Conservation (phyloP, 2,329 filamentous ascomycete species). For the Fusarium illudens region DNA sequence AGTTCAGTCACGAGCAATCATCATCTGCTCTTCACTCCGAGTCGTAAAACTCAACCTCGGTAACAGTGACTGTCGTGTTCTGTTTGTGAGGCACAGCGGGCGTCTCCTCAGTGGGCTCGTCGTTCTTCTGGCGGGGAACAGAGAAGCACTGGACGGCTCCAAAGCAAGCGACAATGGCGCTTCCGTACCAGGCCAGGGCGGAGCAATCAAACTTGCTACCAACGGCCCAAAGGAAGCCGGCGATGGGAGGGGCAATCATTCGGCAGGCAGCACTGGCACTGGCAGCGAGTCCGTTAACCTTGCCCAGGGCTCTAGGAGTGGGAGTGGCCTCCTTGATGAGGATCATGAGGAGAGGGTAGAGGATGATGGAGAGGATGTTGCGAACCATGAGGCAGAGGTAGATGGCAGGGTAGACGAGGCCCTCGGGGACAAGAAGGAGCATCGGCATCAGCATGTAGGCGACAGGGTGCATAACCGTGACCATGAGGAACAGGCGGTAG, state of each 20-base stretch:
- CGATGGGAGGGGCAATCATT: constrained; percentile 72
- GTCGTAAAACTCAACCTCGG: constrained; percentile 46
- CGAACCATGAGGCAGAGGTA: constrained; percentile 66
- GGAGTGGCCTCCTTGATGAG: constrained; percentile 73
- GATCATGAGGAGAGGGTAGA: constrained; percentile 73
- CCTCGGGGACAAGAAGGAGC: constrained; percentile 63
- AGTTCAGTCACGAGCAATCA: background rate
- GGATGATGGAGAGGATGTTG: constrained; percentile 68
- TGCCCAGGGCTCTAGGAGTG: constrained; percentile 63
- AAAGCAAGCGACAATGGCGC: constrained; percentile 62
- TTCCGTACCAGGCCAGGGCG: constrained; percentile 70
- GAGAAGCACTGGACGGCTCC: constrained; percentile 69
- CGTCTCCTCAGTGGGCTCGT: constrained; percentile 44
- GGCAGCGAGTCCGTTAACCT: constrained; percentile 72
- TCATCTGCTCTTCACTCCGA: constrained; percentile 21
- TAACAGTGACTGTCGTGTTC: constrained; percentile 26
- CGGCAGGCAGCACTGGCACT: constrained; percentile 72
- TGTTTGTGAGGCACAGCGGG: constrained; percentile 32
- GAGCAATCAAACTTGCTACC: constrained; percentile 67
- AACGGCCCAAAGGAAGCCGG: constrained; percentile 69
- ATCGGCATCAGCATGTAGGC: constrained; percentile 68
- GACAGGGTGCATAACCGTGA: constrained; percentile 68
- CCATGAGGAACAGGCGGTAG: constrained; percentile 65
- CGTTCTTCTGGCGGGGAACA: constrained; percentile 50
- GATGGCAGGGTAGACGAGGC: constrained; percentile 63